Percentiles rank a stretch among this genome's conserved stretches.
Evolutionary conservation across 23 red algal genomes (phyloP).

Genomic region (Gracilaria domingensis): DNA sequence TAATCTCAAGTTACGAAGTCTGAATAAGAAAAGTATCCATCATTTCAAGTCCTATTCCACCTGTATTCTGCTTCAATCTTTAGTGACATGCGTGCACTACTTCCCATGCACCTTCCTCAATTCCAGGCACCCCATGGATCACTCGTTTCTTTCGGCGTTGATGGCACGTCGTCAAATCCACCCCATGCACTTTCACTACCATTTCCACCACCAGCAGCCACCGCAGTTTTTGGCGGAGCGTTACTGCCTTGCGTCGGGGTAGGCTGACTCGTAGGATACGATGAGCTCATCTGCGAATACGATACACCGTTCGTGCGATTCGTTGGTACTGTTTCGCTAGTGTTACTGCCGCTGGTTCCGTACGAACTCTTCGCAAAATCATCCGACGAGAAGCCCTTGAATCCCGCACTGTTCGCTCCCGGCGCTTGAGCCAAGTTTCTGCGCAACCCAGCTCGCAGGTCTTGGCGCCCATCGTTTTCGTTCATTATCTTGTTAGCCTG

Average conservation of each 20-base stretch:
- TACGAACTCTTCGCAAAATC: slow-evolving; percentile 61
- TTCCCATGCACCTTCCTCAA: slow-evolving; percentile 16
- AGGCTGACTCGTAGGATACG: slow-evolving; percentile 1
- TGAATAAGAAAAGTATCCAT: slow-evolving; percentile 29
- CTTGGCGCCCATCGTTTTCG: slow-evolving; percentile 61
- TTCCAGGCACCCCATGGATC: slow-evolving; percentile 79
- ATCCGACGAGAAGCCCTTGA: slow-evolving; percentile 70
- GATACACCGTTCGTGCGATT: slow-evolving; percentile 19
- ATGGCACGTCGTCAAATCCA: slow-evolving; percentile 60
- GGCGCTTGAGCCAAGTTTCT: slow-evolving; percentile 49
- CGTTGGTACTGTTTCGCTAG: slow-evolving; percentile 21
- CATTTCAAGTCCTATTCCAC: slow-evolving; percentile 17
- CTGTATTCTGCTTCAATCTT: neutral
- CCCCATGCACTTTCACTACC: slow-evolving; percentile 37
- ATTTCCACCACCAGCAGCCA: neutral
- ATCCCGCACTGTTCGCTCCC: slow-evolving; percentile 45
- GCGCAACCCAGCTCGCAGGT: slow-evolving; percentile 50
- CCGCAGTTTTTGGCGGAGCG: neutral
- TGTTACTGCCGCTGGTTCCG: slow-evolving; percentile 35
- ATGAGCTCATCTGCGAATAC: slow-evolving; percentile 31
- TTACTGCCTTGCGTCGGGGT: neutral
- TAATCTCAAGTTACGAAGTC: slow-evolving; percentile 23
- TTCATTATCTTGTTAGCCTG: slow-evolving; percentile 72
- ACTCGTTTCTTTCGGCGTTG: slow-evolving; percentile 42
- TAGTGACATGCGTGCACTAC: neutral